These are phyloP conservation scores for Penicillium angulare DNA, from an alignment of 495 filamentous ascomycete genomes.

Conservation along the genomic window DNA sequence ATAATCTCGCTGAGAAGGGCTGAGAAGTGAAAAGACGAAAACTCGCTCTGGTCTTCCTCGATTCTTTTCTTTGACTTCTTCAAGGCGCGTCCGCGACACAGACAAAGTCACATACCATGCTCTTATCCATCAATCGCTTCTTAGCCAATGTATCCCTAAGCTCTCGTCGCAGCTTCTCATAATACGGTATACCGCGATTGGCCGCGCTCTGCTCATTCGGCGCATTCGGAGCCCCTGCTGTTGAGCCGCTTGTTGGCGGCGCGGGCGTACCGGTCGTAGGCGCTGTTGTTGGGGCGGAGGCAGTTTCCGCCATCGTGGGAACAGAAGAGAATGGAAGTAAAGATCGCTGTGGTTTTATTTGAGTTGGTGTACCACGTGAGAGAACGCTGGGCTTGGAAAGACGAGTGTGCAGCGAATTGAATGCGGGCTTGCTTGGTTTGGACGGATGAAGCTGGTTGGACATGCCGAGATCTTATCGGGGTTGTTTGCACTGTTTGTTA, in stretches of 20 bases:
- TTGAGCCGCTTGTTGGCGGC: constrained; percentile 19
- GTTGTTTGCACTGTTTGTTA: constrained; percentile 46
- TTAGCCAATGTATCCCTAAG: constrained; percentile 65
- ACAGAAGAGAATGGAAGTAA: not conserved
- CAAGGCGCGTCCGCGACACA: too few species aligned
- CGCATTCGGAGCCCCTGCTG: constrained; percentile 31
- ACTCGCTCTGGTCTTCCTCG: too few species aligned
- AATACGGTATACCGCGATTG: constrained; percentile 61
- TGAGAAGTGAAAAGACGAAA: too few species aligned
- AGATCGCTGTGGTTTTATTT: not conserved
- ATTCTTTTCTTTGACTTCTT: too few species aligned
- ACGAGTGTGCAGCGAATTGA: too few species aligned
- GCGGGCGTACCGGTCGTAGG: constrained; percentile 18
- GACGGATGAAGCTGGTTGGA: not conserved
- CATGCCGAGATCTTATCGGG: constrained; percentile 28
- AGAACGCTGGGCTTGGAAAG: too few species aligned
- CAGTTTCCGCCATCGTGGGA: constrained; percentile 53
- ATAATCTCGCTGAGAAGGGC: too few species aligned
- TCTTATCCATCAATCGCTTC: constrained; percentile 65
- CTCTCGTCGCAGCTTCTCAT: constrained; percentile 69
- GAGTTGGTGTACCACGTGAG: not conserved
- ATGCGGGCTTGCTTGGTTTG: not conserved
- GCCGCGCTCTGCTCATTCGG: constrained; percentile 27
- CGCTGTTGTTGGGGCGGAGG: constrained; percentile 32
- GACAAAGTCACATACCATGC: constrained; percentile 58